Percentiles rank a stretch among this genome's conserved stretches.
Conservation (phyloP, 2,329 filamentous ascomycete species). For the Phyllosticta ampelicida region DNA sequence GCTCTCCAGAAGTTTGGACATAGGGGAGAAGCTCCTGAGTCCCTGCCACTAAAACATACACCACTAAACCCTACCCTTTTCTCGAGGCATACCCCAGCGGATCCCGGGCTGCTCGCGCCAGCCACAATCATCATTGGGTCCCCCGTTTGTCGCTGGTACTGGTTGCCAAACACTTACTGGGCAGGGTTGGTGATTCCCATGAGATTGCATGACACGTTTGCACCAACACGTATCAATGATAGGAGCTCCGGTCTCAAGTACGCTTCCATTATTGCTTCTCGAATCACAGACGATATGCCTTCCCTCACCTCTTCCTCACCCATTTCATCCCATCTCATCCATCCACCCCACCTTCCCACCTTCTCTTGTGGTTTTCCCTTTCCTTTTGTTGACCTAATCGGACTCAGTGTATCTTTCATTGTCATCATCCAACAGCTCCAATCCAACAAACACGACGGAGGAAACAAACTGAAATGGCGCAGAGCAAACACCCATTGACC, state of each 20-base stretch:
- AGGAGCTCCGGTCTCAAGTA: not conserved
- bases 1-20: not conserved
- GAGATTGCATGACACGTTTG: too few relatives aligned
- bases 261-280: not conserved
- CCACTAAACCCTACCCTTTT: not conserved
- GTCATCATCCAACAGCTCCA: not conserved
- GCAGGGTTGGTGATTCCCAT: too few relatives aligned
- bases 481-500: not conserved
- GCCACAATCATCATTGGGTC: too few relatives aligned
- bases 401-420: not conserved
- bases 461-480: not conserved
- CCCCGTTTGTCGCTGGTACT: too few relatives aligned
- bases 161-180: not conserved
- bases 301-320: not conserved
- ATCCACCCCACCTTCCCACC: not conserved
- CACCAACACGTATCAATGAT: not conserved
- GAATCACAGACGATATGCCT: not conserved
- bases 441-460: not conserved
- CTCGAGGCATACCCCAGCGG: not conserved
- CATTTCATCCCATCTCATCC: too few relatives aligned
- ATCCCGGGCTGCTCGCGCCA: not conserved
- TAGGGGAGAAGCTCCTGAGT: too few relatives aligned
- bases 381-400: not conserved
- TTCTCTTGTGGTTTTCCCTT: not conserved
- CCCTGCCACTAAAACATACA: not conserved